Evolutionary conservation across 768 basidiomycete genomes (phyloP).

Genomic region (Sistotremastrum niveocremeum): DNA sequence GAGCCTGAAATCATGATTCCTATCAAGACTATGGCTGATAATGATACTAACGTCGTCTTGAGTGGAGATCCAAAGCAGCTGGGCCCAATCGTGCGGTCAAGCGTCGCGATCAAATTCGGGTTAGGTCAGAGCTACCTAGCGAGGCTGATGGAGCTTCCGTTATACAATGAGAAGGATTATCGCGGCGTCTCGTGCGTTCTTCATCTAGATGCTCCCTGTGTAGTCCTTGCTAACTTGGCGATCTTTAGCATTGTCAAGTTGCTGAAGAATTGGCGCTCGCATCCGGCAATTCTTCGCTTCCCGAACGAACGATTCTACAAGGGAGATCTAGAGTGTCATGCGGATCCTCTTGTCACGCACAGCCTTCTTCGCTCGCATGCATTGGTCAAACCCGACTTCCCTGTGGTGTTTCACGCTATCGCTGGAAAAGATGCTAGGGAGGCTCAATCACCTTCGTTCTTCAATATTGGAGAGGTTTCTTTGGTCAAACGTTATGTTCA

Average conservation of each 20-base stretch:
- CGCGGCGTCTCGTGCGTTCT: constrained; percentile 18
- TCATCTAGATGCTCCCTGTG: neutral
- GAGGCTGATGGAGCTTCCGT: constrained; percentile 32
- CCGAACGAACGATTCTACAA: constrained; percentile 50
- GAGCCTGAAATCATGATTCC: constrained; percentile 54
- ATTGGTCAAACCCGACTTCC: constrained; percentile 29
- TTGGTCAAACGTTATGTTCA: constrained; percentile 37
- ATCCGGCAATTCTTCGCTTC: constrained; percentile 43
- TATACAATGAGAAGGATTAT: constrained; percentile 15
- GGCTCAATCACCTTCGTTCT: constrained; percentile 54
- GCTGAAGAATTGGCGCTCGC: constrained; percentile 52
- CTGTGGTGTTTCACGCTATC: constrained; percentile 49
- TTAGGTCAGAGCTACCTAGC: constrained; percentile 50
- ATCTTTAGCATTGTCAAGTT: constrained; percentile 43
- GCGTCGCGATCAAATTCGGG: constrained; percentile 40
- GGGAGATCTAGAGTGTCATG: constrained; percentile 36
- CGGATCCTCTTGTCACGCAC: constrained; percentile 22
- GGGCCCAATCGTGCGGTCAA: constrained; percentile 52
- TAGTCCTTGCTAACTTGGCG: neutral
- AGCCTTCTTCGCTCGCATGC: constrained; percentile 17
- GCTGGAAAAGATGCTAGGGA: constrained; percentile 54
- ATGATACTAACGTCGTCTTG: constrained; percentile 41
- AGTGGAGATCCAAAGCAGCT: constrained; percentile 63
- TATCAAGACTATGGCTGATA: constrained; percentile 45
- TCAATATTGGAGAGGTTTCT: constrained; percentile 47